Evolutionary conservation across 2,329 filamentous ascomycete species (phyloP), one percentile per base, ranked within the genome.

Genomic region (Sporothrix sp.): DNA sequence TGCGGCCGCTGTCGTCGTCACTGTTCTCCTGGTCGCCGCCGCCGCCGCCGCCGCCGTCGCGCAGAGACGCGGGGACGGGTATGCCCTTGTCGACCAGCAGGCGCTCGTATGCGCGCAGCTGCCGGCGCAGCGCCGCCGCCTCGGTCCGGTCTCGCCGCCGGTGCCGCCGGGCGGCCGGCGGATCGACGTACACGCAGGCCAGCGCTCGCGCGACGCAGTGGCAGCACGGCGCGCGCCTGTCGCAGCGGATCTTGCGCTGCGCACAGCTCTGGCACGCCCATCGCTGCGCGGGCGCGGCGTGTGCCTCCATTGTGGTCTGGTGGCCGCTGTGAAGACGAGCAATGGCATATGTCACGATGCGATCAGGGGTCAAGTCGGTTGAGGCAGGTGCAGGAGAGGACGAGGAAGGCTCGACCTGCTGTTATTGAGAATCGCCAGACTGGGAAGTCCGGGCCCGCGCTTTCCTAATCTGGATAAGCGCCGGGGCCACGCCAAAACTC

Each of bases 71-170:
- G 45, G 16, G n/a, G n/a, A n/a, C n/a, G n/a, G n/a, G n/a, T n/a
- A 66, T 48, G 0, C 56, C 54, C 30, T 62, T 54, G 33, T 60
- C 57, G 14, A 53, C 53, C 57, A 66, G 60, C 25, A 66, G 36
- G 0, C 58, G 53, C 27, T 66, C 64, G 45, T 63, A 65, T 1
- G 44, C 36, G 1, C 56, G 53, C 3, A 65, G 21, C n/a, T n/a
- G n/a, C n/a, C n/a, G n/a, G n/a, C n/a, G n/a, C n/a, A n/a, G n/a
- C n/a, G n/a, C n/a, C n/a, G n/a, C n/a, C n/a, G n/a, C n/a, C n/a
- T n/a, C n/a, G n/a, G n/a, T n/a, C n/a, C n/a, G n/a, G n/a, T n/a
- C n/a, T n/a, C n/a, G n/a, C n/a, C n/a, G 58, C 3, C 60, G 58
- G 14, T 58, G 58, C 3, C 49, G 30, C 23, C 44, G 53, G 1